phyloP scores from a whole-genome alignment of 2,329 filamentous ascomycete genomes.

The Drechslera avenae region DNA sequence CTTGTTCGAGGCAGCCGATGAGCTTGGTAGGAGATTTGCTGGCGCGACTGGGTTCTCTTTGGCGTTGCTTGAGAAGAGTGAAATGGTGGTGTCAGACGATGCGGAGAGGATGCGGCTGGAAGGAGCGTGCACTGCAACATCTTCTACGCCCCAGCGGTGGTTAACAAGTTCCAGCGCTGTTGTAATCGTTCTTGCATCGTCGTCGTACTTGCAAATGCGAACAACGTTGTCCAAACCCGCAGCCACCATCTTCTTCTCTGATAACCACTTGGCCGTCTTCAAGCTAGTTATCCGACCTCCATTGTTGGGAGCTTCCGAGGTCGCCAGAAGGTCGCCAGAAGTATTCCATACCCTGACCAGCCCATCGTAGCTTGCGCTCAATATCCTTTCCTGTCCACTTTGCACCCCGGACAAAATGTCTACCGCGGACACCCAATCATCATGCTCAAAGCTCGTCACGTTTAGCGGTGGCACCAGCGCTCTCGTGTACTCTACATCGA shows the following conservation, averaged over 20 bases:
- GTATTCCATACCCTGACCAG: slow-evolving; percentile 84
- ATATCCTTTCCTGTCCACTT: slow-evolving; percentile 69
- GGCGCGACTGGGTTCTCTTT: slow-evolving; percentile 76
- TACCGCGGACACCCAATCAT: slow-evolving; percentile 92
- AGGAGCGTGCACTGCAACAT: slow-evolving; percentile 72
- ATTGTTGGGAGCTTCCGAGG: slow-evolving; percentile 67
- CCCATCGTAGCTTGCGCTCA: slow-evolving; percentile 95
- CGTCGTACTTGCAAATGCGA: slow-evolving; percentile 85
- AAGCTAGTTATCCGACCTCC: slow-evolving; percentile 72
- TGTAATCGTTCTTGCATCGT: slow-evolving; percentile 67
- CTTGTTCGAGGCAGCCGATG: slow-evolving; percentile 69
- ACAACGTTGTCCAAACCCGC: slow-evolving; percentile 84
- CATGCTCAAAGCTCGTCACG: slow-evolving; percentile 91
- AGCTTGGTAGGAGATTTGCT: slow-evolving; percentile 68
- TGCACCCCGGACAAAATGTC: slow-evolving; percentile 73
- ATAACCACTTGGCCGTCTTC: slow-evolving; percentile 81
- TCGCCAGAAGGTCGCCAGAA: slow-evolving; percentile 82
- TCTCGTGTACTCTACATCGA: slow-evolving; percentile 91
- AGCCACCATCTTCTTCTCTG: slow-evolving; percentile 77
- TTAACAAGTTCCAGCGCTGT: slow-evolving; percentile 82
- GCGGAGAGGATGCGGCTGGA: slow-evolving; percentile 83
- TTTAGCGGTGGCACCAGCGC: slow-evolving; percentile 88
- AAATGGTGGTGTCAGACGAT: slow-evolving; percentile 80
- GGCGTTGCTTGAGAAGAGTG: slow-evolving; percentile 87
- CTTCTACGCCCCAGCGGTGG: slow-evolving; percentile 75